Percentiles rank a stretch among this genome's conserved stretches.
Evolutionary conservation across 2,329 filamentous ascomycete species (phyloP).

Genomic region (Fusarium siculi): DNA sequence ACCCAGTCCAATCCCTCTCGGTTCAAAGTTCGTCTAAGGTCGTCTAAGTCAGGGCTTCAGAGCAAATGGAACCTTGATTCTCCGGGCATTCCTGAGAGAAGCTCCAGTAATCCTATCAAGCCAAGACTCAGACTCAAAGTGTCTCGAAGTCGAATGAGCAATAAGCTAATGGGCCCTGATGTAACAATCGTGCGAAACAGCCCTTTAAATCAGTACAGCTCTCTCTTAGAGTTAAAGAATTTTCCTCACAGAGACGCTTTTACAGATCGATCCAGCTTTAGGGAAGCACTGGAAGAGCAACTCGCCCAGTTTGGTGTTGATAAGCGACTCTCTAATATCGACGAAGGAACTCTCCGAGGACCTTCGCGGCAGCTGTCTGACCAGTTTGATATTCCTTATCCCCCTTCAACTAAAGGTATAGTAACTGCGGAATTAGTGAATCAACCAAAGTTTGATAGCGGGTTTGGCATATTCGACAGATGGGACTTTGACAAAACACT

Average conservation of each 20-base stretch:
- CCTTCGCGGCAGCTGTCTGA: slow-evolving; percentile 44
- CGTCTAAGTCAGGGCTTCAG: slow-evolving; percentile 28
- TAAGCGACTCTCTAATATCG: slow-evolving; percentile 10
- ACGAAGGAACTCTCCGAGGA: slow-evolving; percentile 17
- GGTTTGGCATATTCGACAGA: not conserved
- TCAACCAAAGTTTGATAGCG: slow-evolving; percentile 15
- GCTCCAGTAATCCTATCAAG: slow-evolving; percentile 21
- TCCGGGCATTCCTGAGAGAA: not conserved
- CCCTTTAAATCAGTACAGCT: slow-evolving; percentile 48
- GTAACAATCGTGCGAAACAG: slow-evolving; percentile 33
- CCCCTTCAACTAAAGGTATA: slow-evolving; percentile 36
- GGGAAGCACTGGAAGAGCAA: slow-evolving; percentile 17
- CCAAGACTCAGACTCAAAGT: slow-evolving; percentile 48
- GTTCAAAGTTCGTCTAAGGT: slow-evolving; percentile 46
- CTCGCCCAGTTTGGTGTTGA: slow-evolving; percentile 10
- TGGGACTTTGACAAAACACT: not conserved
- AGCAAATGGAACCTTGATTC: slow-evolving; percentile 3
- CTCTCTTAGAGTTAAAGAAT: slow-evolving; percentile 45
- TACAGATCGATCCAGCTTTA: slow-evolving; percentile 17
- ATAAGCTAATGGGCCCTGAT: slow-evolving; percentile 17
- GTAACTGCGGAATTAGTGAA: slow-evolving; percentile 7
- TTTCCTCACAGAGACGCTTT: slow-evolving; percentile 26
- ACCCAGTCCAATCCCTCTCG: slow-evolving; percentile 32
- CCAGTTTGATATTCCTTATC: slow-evolving; percentile 51
- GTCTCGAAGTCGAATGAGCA: slow-evolving; percentile 46